Evolutionary conservation across 2,329 filamentous ascomycete genomes (phyloP), one percentile per base, ranked within the genome.

Genomic region (Colletotrichum tanaceti): DNA sequence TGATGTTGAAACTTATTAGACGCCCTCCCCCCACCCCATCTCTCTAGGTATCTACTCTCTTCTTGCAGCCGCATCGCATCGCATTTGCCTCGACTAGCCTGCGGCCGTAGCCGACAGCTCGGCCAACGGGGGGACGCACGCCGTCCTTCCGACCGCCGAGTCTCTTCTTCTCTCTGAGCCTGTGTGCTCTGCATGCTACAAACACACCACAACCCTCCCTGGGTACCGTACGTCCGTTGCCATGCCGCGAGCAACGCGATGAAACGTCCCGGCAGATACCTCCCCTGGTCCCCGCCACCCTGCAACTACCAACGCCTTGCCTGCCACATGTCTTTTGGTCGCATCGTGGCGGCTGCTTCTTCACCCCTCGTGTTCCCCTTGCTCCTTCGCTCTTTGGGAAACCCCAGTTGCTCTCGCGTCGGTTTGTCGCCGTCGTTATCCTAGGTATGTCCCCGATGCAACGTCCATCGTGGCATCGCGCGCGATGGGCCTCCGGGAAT

Each of bases 1-100:
- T 18, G 65, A 65, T 62, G 62, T 68, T 68, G 65, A 52, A 60
- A 68, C 65, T 43, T 43, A 65, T 43, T 43, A 65, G 61, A 68
- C 65, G 62, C 65, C 65, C 62, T 65, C 62, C 58, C 58, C 50
- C 55, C 54, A 43, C 50, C 50, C 22, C 39, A 2, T 22, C 41
- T 18, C 24, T 32, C 24, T n/a, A n/a, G n/a, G n/a, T n/a, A n/a
- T n/a, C n/a, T 22, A 52, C 49, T 61, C 65, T 32, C 54, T 61
- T 57, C 49, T 55, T 46, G 65, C 55, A 65, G 55, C 61, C 55
- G 46, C 59, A 63, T 43, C 20, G 28, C 28, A 47, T 58, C 24
- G 24, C 24, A 24, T 24, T 68, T 18, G 62, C 54, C 38, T 68
- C 62, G 43, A 65, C 47, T 68, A 57, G 55, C 52, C 49, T 68